phyloP scores from a whole-genome alignment of 1,284 basidiomycete species.

The Papiliotrema fonsecae region DNA sequence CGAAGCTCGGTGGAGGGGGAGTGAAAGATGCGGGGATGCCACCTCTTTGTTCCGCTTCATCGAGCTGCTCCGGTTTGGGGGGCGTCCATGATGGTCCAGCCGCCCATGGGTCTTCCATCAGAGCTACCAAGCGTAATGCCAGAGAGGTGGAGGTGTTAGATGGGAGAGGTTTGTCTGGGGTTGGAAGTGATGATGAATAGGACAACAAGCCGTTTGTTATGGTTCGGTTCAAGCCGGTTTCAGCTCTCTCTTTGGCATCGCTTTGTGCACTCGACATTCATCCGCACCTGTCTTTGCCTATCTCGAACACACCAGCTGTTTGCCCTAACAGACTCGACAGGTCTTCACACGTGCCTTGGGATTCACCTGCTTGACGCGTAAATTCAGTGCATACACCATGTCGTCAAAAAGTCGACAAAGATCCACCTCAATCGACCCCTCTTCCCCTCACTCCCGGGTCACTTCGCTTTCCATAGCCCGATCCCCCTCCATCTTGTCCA shows the following conservation, averaged over 20 bases:
- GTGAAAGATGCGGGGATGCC: not conserved
- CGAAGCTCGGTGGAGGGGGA: conserved; percentile 11
- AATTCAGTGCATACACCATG: no score
- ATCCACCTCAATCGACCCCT: no score
- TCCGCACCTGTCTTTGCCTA: no score
- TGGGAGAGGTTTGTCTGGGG: not conserved
- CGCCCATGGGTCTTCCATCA: conserved; percentile 39
- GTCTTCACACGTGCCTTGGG: no score
- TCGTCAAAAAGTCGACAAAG: no score
- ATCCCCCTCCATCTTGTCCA: conserved; percentile 21
- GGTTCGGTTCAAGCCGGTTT: no score
- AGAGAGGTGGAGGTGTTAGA: not conserved
- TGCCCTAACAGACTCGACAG: no score
- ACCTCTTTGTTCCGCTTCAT: not conserved
- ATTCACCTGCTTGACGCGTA: no score
- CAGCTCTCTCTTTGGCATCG: no score
- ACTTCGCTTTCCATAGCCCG: conserved; percentile 21
- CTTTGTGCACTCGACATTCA: no score
- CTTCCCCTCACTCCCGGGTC: conserved; percentile 10
- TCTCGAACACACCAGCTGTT: no score
- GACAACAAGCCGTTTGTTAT: no score
- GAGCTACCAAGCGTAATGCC: not conserved
- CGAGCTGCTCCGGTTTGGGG: conserved; percentile 7
- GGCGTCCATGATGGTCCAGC: conserved; percentile 26
- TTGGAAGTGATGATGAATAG: not conserved